A percentile compares a stretch with the other conserved stretches of the same genome.
Evolutionary conservation across 495 filamentous ascomycete species (phyloP).

Genomic region (Paragyromitra xinjiangensis): DNA sequence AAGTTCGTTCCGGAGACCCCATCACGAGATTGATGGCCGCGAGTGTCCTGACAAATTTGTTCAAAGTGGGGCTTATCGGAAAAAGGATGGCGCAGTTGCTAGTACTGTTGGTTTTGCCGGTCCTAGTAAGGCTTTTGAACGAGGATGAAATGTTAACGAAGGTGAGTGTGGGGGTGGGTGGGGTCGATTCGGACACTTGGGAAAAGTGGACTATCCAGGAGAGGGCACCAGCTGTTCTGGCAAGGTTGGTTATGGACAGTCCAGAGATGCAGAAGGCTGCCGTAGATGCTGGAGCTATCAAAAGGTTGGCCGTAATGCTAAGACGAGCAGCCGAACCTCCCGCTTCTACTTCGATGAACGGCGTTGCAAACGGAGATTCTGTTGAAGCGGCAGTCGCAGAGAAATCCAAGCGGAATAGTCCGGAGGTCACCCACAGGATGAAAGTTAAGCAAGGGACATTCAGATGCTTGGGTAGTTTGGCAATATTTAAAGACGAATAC

Average conservation of each 20-base stretch:
- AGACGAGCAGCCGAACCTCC: conserved; percentile 68
- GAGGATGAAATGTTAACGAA: conserved; percentile 64
- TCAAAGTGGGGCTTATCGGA: conserved; percentile 71
- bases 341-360: conserved; percentile 39
- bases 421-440: conserved; percentile 70
- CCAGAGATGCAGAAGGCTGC: conserved; percentile 80
- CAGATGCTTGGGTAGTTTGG: conserved; percentile 78
- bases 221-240: conserved; percentile 76
- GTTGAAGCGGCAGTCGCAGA: conserved; percentile 44
- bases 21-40: conserved; percentile 79
- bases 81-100: conserved; percentile 70
- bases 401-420: conserved; percentile 36
- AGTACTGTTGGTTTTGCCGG: conserved; percentile 73
- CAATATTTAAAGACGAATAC: conserved; percentile 82
- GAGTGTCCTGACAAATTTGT: conserved; percentile 78
- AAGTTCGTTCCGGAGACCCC: conserved; percentile 68
- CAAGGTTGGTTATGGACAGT: conserved; percentile 79
- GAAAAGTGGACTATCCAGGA: conserved; percentile 68
- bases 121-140: conserved; percentile 74
- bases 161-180: conserved; percentile 60
- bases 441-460: conserved; percentile 80
- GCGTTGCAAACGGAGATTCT: conserved; percentile 44
- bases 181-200: conserved; percentile 55
- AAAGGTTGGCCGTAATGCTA: conserved; percentile 75
- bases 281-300: conserved; percentile 78